Percentiles rank a stretch among this genome's conserved stretches.
Conservation (phyloP, 805 yeast genomes). For the Candida bentonensis region DNA sequence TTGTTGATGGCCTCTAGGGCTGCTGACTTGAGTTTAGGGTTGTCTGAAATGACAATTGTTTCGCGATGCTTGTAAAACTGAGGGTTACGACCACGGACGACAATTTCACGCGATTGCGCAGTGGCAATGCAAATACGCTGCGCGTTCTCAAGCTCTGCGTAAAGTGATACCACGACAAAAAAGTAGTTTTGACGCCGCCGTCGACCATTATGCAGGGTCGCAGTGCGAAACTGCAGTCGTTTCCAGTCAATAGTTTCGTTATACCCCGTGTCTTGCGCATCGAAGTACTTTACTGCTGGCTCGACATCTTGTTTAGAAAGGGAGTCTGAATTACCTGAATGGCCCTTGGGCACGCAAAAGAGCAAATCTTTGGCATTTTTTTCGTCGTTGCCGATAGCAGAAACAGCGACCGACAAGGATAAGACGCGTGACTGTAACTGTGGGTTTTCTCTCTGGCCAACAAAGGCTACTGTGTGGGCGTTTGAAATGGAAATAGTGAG, state of each 20-base stretch:
- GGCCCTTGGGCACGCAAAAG: slow-evolving; percentile 13
- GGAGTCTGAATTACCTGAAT: slow-evolving; percentile 3
- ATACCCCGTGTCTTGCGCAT: slow-evolving; percentile 14
- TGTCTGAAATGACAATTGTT: slow-evolving; percentile 29
- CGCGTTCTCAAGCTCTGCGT: slow-evolving; percentile 16
- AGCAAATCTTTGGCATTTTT: slow-evolving; percentile 9
- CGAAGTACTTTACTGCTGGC: slow-evolving; percentile 13
- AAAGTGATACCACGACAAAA: slow-evolving; percentile 10
- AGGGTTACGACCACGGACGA: slow-evolving; percentile 49
- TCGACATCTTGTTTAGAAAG: slow-evolving; percentile 4
- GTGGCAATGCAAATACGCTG: slow-evolving; percentile 10
- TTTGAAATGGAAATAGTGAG: slow-evolving; percentile 10
- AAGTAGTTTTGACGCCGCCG: slow-evolving; percentile 15
- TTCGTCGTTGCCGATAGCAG: slow-evolving; percentile 11
- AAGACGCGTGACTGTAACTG: slow-evolving; percentile 10
- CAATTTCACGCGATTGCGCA: slow-evolving; percentile 30
- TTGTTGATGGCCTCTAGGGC: not conserved
- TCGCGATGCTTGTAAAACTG: slow-evolving; percentile 42
- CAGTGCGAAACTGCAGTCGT: slow-evolving; percentile 19
- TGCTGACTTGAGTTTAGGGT: not conserved
- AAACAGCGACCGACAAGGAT: slow-evolving; percentile 14
- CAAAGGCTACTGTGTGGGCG: slow-evolving; percentile 16
- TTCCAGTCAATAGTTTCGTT: slow-evolving; percentile 20
- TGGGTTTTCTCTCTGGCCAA: slow-evolving; percentile 11
- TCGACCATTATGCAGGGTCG: slow-evolving; percentile 21